Evolutionary conservation across 202 grass and related monocot genomes (phyloP).

Genomic region (Bolboschoenoplectus hybrid): DNA sequence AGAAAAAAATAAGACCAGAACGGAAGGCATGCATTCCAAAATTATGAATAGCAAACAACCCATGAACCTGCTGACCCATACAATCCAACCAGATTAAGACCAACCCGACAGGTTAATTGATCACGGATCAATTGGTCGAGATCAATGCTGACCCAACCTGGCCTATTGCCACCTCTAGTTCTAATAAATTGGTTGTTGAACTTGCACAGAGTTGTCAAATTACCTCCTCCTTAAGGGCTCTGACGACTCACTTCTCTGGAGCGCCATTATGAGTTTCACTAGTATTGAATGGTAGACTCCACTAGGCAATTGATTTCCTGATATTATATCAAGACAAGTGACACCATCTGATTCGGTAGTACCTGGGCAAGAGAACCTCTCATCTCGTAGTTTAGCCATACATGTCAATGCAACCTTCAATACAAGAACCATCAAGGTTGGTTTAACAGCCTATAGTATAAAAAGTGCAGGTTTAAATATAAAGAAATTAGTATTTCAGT

Average conservation of each 20-base stretch:
- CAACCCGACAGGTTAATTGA: background rate
- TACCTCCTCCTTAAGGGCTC: slow-evolving; percentile 95
- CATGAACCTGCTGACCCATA: slow-evolving; percentile 19
- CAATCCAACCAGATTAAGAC: background rate
- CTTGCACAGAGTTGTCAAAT: background rate
- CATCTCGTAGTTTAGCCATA: slow-evolving; percentile 96
- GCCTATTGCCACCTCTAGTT: background rate
- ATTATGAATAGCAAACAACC: background rate
- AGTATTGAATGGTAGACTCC: slow-evolving; percentile 83
- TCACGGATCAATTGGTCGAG: background rate
- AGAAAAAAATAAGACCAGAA: background rate
- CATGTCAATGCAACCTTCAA: slow-evolving; percentile 92
- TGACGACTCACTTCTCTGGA: slow-evolving; percentile 79
- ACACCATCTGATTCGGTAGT: slow-evolving; percentile 85
- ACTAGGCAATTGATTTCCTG: slow-evolving; percentile 77
- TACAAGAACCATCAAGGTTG: slow-evolving; percentile 32
- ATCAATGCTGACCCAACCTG: slow-evolving; percentile 6
- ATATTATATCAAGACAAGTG: slow-evolving; percentile 82
- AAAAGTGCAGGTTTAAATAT: slow-evolving; percentile 25
- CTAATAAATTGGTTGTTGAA: background rate
- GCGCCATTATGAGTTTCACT: slow-evolving; percentile 85
- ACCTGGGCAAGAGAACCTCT: slow-evolving; percentile 81
- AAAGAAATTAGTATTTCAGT: slow-evolving; percentile 13
- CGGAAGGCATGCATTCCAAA: background rate
- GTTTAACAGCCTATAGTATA: slow-evolving; percentile 28